These are phyloP conservation scores for Phytophthora crassamura DNA, from an alignment of 352 stramenopile genomes.

Conservation along the genomic window DNA sequence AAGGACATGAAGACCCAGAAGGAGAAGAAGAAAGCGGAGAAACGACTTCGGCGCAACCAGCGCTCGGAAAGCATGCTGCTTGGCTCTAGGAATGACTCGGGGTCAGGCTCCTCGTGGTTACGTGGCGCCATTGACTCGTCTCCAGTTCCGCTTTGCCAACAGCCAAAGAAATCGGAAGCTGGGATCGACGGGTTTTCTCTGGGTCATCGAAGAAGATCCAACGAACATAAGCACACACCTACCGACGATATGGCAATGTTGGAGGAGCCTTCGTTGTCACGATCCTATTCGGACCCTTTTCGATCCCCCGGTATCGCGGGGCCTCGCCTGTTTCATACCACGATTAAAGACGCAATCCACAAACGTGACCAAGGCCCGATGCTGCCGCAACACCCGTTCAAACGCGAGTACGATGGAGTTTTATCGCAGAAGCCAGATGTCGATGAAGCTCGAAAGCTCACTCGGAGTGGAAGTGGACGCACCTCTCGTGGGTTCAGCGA, in stretches of 20 bases:
- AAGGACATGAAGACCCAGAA: conserved; percentile 83
- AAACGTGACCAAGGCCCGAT: conserved; percentile 59
- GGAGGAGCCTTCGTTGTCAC: conserved; percentile 44
- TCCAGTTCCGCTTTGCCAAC: conserved; percentile 19
- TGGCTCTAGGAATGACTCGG: conserved; percentile 23
- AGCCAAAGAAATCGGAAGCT: conserved; percentile 25
- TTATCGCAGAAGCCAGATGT: conserved; percentile 19
- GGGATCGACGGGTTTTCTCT: conserved; percentile 38
- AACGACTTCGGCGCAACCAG: conserved; percentile 59
- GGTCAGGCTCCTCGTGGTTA: conserved; percentile 19
- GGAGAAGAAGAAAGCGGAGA: conserved; percentile 80
- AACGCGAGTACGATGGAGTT: conserved; percentile 38
- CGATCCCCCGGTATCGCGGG: conserved; percentile 52
- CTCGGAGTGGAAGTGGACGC: conserved; percentile 34
- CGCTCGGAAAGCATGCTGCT: conserved; percentile 40
- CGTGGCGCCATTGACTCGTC: conserved; percentile 40
- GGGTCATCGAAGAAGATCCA: conserved; percentile 36
- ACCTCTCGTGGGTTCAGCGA: conserved; percentile 41
- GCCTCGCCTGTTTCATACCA: conserved; percentile 38
- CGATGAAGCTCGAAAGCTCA: conserved; percentile 32
- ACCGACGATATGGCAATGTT: conserved; percentile 29
- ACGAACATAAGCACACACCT: conserved; percentile 17
- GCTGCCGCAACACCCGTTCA: conserved; percentile 54
- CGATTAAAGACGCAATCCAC: conserved; percentile 27
- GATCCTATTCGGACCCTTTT: conserved; percentile 74